Base-by-base conservation (phyloP, 129 eudicot species). In the Oenanthe sinensis region DNA sequence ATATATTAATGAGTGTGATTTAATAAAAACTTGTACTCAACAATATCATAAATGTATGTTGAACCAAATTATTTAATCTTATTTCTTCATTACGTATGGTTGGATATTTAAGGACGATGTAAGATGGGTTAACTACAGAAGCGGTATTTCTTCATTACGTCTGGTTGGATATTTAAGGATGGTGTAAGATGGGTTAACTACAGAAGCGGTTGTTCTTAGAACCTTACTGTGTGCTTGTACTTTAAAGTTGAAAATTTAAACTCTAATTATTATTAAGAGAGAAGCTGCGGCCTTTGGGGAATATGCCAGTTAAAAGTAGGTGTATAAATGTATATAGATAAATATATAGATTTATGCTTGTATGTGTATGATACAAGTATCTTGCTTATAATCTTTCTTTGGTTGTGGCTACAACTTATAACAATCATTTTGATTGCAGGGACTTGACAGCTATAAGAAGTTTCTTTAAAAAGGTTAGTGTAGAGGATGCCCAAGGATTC, bases 381-480 rank as follows among this genome's bases (percentile, higher is more conserved):
- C 22, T 60, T 60, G 68, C 68, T 24, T 10, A 22, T 60, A 9
- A 60, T n/a, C 33, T 60, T 60, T 24, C 15, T 58, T 22, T 22
- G 30, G 13, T 58, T n/a, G 14, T n/a, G 67, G 72, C 33, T 67
- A 67, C 22, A 67, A 30, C 22, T 67, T 67, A 67, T 22, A 67
- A 30, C 22, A 65, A n/a, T 13, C 30, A n/a, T 37, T 75, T 47
- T 14, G 50, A 46, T 13, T 15, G 20, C 40, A 62, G 28, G 76
- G 80, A 16, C 46, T 81, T 54, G 40, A 24, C 77, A 49, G 55
- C 75, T 70, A 17, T 30, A 82, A 19, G 45, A 78, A 28, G 9
- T 63, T 77, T 19, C 74, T 75, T 68, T 39, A 19, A 43, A 60
- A 24, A 58, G 12, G 15, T 6, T 52, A 30, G 43, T 72, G 65